Percentiles rank a stretch among this genome's conserved stretches.
Evolutionary conservation across 2,329 filamentous ascomycete species (phyloP).

Genomic region (Penicillium sp.): DNA sequence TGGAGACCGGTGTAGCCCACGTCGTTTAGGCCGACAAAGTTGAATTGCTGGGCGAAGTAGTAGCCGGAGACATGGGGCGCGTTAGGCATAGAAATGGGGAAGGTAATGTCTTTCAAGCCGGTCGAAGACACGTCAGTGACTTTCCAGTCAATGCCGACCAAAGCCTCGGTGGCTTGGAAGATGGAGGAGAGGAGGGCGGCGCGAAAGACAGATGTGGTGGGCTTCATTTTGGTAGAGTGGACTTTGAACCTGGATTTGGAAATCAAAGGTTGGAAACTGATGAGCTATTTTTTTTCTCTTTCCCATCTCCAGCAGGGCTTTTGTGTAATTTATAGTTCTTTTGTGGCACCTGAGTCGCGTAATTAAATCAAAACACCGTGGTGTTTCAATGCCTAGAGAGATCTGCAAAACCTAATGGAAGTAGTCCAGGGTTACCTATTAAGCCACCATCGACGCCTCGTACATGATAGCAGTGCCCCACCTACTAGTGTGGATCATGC

Average conservation of each 20-base stretch:
- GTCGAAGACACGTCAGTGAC: constrained; percentile 1
- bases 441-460: background rate
- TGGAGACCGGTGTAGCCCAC: constrained; percentile 33
- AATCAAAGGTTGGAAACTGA: background rate
- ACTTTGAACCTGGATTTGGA: background rate
- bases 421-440: constrained; percentile 6
- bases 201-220: constrained; percentile 2
- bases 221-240: constrained; percentile 8
- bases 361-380: constrained; percentile 4
- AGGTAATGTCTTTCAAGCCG: constrained; percentile 48
- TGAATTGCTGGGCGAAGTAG: constrained; percentile 32
- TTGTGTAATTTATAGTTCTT: background rate
- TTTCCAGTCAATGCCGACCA: constrained; percentile 12
- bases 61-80: constrained; percentile 22
- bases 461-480: no score
- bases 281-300: background rate
- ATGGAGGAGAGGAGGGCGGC: constrained; percentile 5
- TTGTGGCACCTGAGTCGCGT: background rate
- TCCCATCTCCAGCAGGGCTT: background rate
- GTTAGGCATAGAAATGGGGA: constrained; percentile 55
- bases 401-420: constrained; percentile 10
- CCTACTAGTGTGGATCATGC: no score
- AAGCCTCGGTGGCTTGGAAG: constrained; percentile 9
- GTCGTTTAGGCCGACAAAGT: constrained; percentile 18
- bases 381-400: constrained; percentile 5